Evolutionary conservation across 2,329 filamentous ascomycete species (phyloP), one percentile per base, ranked within the genome.

Genomic region (Sclerotinia nivalis): DNA sequence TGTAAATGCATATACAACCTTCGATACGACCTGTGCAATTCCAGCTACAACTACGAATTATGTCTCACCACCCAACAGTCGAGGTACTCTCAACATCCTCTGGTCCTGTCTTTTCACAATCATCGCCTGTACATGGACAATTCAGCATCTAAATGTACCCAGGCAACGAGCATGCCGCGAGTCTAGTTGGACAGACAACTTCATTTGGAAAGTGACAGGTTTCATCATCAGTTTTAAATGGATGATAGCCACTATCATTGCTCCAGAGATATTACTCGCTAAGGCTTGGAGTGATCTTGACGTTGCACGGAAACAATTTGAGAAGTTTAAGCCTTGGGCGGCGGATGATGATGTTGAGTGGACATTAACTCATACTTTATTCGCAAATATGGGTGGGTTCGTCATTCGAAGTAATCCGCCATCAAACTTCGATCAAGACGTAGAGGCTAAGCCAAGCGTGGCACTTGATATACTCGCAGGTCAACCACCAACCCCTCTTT

Each of bases 101-200:
- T 76, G 74, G 72, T 59, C 69, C 37, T 75, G 67, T 58, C 52
- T 75, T 8, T 70, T 72, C 40, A 71, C 72, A 3, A 66, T 75
- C 31, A n/a, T 75, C 12, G 62, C 70, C 1, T 76, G 72, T 45
- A 43, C 61, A 25, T 65, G 73, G 73, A 70, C 69, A 12, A 70
- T 75, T 15, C 71, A 74, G 20, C 69, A 74, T 64, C 74, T 74
- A 47, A 76, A 74, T 55, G 64, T 77, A 52, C 75, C 74, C 13
- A 45, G 65, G 13, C 70, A 70, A 59, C 67, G 66, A 22, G 37
- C 37, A 25, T 22, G 9, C 28, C 47, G 61, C 2, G 47, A 43
- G 5, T 52, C 9, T 0, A 13, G n/a, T 43, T 28, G 49, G 34
- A 64, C 28, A 40, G 31, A 69, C 6, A 25, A 66, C 15, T n/a